phyloP scores from a whole-genome alignment of 805 yeast species.

The Monosporozyma solicola region DNA sequence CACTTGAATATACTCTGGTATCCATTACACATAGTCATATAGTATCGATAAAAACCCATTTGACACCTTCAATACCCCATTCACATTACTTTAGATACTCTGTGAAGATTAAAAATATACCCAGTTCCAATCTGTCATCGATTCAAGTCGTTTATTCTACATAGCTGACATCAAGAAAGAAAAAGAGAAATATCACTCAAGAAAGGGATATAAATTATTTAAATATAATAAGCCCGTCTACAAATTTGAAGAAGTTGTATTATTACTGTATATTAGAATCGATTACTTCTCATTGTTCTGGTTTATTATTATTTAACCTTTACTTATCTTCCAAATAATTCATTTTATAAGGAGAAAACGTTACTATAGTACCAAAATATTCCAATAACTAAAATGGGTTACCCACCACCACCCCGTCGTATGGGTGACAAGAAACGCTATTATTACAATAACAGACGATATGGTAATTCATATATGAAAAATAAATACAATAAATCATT shows the following conservation, averaged over 20 bases:
- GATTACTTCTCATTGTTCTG: not conserved
- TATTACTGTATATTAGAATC: not conserved
- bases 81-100: not conserved
- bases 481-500: conserved; percentile 9
- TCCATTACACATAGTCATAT: not conserved
- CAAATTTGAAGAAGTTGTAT: not conserved
- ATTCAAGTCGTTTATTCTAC: not conserved
- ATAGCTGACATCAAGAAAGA: not conserved
- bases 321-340: not conserved
- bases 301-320: not conserved
- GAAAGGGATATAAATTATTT: not conserved
- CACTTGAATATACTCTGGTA: not conserved
- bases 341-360: not conserved
- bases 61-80: not conserved
- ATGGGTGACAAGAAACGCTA: conserved; percentile 25
- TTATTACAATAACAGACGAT: conserved; percentile 23
- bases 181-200: not conserved
- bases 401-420: conserved; percentile 13
- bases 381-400: conserved; percentile 6
- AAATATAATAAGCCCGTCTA: not conserved
- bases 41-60: not conserved
- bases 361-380: not conserved
- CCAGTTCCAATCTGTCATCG: not conserved
- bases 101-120: not conserved
- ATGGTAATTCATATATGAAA: conserved; percentile 11